These are phyloP conservation scores for Nakazawaea molendinolei DNA, from an alignment of 805 yeast species.

Conservation along the genomic window DNA sequence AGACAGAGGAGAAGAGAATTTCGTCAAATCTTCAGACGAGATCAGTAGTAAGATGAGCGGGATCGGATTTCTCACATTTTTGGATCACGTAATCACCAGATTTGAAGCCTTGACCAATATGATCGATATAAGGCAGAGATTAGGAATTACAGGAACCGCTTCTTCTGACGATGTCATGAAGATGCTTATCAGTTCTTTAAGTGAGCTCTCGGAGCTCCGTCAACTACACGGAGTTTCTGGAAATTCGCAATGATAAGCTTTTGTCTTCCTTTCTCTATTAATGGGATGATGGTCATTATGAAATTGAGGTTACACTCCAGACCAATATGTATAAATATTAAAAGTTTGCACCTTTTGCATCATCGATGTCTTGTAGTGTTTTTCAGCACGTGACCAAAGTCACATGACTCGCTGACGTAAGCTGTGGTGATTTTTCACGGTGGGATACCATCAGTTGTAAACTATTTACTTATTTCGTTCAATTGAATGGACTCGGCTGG, in stretches of 20 bases:
- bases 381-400: too few relatives aligned
- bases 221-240: not conserved
- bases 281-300: too few relatives aligned
- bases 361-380: too few relatives aligned
- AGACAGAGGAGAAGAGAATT: slow-evolving; percentile 22
- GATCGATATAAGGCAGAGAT: slow-evolving; percentile 33
- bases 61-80: slow-evolving; percentile 42
- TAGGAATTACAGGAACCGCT: slow-evolving; percentile 9
- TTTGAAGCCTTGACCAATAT: slow-evolving; percentile 53
- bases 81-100: slow-evolving; percentile 64
- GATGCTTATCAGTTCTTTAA: slow-evolving; percentile 3
- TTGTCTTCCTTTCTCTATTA: too few relatives aligned
- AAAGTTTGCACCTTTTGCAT: too few relatives aligned
- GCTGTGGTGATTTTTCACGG: too few relatives aligned
- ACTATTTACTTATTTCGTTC: not conserved
- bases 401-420: too few relatives aligned
- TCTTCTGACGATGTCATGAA: slow-evolving; percentile 3
- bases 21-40: slow-evolving; percentile 14
- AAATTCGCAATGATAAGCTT: too few relatives aligned
- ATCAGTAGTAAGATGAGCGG: slow-evolving; percentile 13
- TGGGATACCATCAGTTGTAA: too few relatives aligned
- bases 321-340: too few relatives aligned
- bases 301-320: too few relatives aligned
- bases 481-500: not conserved
- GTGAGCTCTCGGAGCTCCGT: slow-evolving; percentile 5